phyloP scores from a whole-genome alignment of 345 rosid genomes.

The Eucalyptus regnans region DNA sequence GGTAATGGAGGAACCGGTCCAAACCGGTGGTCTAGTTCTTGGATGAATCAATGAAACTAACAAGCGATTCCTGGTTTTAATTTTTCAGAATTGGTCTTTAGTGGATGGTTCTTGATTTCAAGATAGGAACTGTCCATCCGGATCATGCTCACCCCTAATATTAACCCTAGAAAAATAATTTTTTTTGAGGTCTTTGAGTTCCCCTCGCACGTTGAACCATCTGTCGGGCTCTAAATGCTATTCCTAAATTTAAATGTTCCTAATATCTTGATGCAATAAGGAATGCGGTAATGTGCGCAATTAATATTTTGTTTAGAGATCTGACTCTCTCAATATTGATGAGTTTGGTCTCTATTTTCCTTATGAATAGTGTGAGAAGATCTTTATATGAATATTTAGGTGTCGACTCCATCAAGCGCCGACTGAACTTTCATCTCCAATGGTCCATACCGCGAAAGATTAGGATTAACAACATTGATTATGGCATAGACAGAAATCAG shows the following conservation, averaged over 20 bases:
- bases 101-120: rapidly evolving
- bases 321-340: rapidly evolving
- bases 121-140: no score
- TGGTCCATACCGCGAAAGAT: not conserved
- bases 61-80: rapidly evolving
- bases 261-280: no score
- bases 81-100: rapidly evolving
- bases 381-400: not conserved
- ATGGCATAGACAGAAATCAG: not conserved
- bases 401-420: not conserved
- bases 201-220: not conserved
- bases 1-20: no score
- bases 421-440: not conserved
- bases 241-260: not conserved
- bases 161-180: not conserved
- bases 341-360: not conserved
- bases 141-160: no score
- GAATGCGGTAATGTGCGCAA: not conserved
- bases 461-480: not conserved
- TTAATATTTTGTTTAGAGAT: not conserved
- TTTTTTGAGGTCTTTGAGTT: not conserved
- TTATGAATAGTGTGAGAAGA: not conserved
- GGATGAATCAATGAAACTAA: no score
- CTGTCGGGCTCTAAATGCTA: rapidly evolving
- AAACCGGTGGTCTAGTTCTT: no score